Evolutionary conservation across 768 basidiomycete species (phyloP), one percentile per base, ranked within the genome.

Genomic region (Termitomyces sp.): DNA sequence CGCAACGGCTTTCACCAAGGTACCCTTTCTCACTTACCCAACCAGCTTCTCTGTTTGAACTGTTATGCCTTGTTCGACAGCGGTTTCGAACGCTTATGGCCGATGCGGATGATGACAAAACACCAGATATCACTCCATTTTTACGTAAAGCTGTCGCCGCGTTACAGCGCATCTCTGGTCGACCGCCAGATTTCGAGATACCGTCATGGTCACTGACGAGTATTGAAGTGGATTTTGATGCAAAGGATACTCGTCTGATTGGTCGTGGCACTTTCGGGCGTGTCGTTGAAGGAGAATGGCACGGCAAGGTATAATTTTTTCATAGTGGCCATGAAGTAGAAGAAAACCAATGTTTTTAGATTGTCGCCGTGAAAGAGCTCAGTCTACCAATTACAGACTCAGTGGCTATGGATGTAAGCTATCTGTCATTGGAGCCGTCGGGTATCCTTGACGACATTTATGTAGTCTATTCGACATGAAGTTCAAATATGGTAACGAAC

Each of bases 401-500:
- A 8, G 21, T 31, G 12, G 60, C 56, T 6, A 51, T 55, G 45
- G 56, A 57, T 43, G 60, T 58, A 28, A 57, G 60, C n/a, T 5
- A 23, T 30, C 15, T 33, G 17, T 17, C 42, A 3, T 44, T 33
- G 8, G 17, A 12, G 10, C 23, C 6, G 17, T 35, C 52, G 5
- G 30, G 14, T 8, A 23, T 53, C 19, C 21, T 42, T 53, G 17
- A 53, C 7, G 41, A 23, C 15, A 56, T 26, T 50, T 19, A 23
- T 10, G 17, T 59, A 80, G 78, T 63, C 73, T 40, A 75, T 80
- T 53, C 64, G 64, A 50, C 65, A 71, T 17, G 76, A 80, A 58
- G 75, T 76, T 17, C 64, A 68, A 12, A 74, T 78, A 53, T 78
- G 77, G 77, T 70, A 65, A 42, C 28, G 23, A 30, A 19, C 1